Conservation (phyloP, 192 early-diverging fungal species). For the Thamnidium elegans region DNA sequence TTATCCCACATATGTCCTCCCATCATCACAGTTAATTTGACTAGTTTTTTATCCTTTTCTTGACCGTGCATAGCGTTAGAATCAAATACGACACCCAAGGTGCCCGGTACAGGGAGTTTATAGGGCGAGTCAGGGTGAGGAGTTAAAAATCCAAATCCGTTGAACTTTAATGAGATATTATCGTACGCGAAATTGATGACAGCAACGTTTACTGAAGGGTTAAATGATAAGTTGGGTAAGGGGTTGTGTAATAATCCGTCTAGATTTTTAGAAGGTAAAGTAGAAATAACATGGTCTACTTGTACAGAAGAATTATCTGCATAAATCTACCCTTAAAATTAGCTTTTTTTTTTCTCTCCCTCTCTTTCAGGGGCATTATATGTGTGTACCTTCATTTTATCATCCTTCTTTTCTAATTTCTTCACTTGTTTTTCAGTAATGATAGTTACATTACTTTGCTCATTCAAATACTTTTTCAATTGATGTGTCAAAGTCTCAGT, state of each 20-base stretch:
- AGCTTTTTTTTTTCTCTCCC: not conserved
- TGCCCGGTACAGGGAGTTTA: slow-evolving; percentile 27
- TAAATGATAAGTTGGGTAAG: slow-evolving; percentile 54
- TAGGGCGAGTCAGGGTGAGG: slow-evolving; percentile 51
- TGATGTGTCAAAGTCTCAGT: slow-evolving; percentile 64
- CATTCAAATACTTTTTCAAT: slow-evolving; percentile 49
- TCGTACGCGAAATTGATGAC: slow-evolving; percentile 80
- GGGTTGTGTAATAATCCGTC: slow-evolving; percentile 30
- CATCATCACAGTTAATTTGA: slow-evolving; percentile 83
- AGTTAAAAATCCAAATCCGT: slow-evolving; percentile 88
- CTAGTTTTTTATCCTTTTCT: slow-evolving; percentile 40
- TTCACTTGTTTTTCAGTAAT: slow-evolving; percentile 43
- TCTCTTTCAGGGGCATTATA: not conserved
- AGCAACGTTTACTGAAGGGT: slow-evolving; percentile 73
- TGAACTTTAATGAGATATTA: slow-evolving; percentile 45
- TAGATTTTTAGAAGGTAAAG: slow-evolving; percentile 59
- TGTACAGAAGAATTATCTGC: slow-evolving; percentile 24
- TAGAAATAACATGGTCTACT: slow-evolving; percentile 61
- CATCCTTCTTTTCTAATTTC: slow-evolving; percentile 33
- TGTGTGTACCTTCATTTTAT: slow-evolving; percentile 38
- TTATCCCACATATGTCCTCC: slow-evolving; percentile 76
- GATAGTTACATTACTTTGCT: slow-evolving; percentile 59
- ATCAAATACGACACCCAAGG: slow-evolving; percentile 86
- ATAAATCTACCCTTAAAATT: slow-evolving; percentile 17
- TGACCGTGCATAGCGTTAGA: slow-evolving; percentile 73